phyloP scores from a whole-genome alignment of 345 rosid genomes.

The Aethionema arabicum region DNA sequence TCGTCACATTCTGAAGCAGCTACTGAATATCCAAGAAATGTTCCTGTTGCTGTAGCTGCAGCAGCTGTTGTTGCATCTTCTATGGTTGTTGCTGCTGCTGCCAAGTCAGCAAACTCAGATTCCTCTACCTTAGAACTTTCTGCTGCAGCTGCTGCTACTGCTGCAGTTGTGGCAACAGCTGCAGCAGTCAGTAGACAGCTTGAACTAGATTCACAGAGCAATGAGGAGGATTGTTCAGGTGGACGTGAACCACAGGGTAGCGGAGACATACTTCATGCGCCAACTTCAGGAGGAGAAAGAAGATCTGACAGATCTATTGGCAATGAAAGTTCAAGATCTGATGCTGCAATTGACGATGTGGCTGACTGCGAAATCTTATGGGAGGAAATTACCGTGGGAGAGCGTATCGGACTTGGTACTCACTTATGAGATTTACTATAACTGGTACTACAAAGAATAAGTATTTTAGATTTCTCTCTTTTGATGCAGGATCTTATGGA shows the following conservation, averaged over 20 bases:
- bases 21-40: conserved; percentile 50
- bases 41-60: conserved; percentile 87
- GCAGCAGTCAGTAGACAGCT: conserved; percentile 69
- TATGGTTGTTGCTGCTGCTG: conserved; percentile 86
- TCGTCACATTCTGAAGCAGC: conserved; percentile 49
- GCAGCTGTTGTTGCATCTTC: conserved; percentile 97
- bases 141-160: conserved; percentile 91
- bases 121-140: conserved; percentile 68
- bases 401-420: conserved; percentile 95
- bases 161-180: conserved; percentile 84
- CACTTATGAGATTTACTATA: conserved; percentile 31
- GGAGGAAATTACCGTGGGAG: conserved; percentile 90
- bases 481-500: conserved; percentile 85
- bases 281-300: conserved; percentile 60
- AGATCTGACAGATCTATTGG: conserved; percentile 59
- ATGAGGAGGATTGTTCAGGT: conserved; percentile 55
- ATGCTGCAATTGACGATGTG: conserved; percentile 68
- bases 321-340: conserved; percentile 65
- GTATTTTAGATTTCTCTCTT: conserved; percentile 27
- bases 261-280: conserved; percentile 41
- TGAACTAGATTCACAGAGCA: conserved; percentile 52
- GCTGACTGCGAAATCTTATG: conserved; percentile 85
- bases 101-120: conserved; percentile 59
- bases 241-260: conserved; percentile 48
- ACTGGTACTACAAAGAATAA: conserved; percentile 22